Evolutionary conservation across 345 rosid genomes (phyloP).

Genomic region (Eucalyptus virginea): DNA sequence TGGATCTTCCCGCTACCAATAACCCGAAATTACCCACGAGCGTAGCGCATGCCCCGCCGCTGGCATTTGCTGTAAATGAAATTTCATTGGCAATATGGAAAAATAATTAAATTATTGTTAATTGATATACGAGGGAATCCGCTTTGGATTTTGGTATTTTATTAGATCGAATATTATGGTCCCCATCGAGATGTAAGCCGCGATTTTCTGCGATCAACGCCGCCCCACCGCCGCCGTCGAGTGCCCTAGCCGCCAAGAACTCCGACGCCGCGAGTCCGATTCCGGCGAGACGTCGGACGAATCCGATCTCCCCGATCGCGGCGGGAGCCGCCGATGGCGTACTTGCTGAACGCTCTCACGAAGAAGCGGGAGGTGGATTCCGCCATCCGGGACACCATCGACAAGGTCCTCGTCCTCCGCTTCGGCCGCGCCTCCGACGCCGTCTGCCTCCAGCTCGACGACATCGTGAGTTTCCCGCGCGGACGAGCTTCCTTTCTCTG

Average conservation of each 20-base stretch:
- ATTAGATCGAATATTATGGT: not conserved
- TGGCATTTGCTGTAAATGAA: not conserved
- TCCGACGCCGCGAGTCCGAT: not conserved
- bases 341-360: constrained; percentile 28
- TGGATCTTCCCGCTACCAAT: not conserved
- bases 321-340: constrained; percentile 23
- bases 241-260: not conserved
- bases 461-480: constrained; percentile 15
- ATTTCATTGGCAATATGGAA: not conserved
- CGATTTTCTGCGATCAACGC: not conserved
- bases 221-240: not conserved
- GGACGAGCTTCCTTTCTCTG: not conserved
- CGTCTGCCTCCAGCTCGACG: constrained; percentile 66
- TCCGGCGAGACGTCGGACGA: not conserved
- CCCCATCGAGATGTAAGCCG: not conserved
- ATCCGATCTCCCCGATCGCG: not conserved
- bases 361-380: constrained; percentile 71
- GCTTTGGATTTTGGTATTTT: not conserved
- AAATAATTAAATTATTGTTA: not conserved
- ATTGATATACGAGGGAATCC: not conserved
- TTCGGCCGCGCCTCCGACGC: constrained; percentile 64
- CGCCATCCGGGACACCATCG: constrained; percentile 64
- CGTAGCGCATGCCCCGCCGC: not conserved
- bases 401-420: constrained; percentile 85
- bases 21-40: not conserved